phyloP scores from a whole-genome alignment of 2,329 filamentous ascomycete species.

The Parastagonospora nodorum region DNA sequence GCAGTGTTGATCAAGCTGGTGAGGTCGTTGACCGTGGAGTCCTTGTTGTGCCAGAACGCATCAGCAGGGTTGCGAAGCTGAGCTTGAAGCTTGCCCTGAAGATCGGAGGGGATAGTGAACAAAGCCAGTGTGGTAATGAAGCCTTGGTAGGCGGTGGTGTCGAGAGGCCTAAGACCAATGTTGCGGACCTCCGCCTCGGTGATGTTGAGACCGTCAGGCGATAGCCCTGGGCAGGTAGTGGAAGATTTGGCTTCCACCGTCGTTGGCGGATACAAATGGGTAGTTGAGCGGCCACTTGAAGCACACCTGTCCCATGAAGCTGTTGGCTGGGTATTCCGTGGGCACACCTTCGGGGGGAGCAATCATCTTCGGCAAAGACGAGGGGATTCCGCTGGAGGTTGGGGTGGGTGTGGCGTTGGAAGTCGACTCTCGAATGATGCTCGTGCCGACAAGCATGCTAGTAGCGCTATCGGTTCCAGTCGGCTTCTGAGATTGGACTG shows the following conservation, averaged over 20 bases:
- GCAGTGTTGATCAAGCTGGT: constrained; percentile 83
- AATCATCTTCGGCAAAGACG: constrained; percentile 74
- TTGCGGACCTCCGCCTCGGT: constrained; percentile 63
- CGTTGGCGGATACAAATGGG: constrained; percentile 72
- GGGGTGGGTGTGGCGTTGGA: constrained; percentile 51
- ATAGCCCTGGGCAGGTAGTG: constrained; percentile 74
- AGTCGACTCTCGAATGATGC: constrained; percentile 63
- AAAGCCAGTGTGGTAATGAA: constrained; percentile 81
- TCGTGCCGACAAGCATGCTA: constrained; percentile 61
- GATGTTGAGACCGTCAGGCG: constrained; percentile 64
- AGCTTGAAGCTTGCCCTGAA: constrained; percentile 63
- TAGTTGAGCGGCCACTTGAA: constrained; percentile 85
- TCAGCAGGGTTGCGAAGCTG: constrained; percentile 75
- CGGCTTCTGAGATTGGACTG: constrained; percentile 50
- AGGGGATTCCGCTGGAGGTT: constrained; percentile 61
- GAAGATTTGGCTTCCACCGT: constrained; percentile 86
- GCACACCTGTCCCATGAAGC: constrained; percentile 78
- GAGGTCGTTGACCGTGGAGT: constrained; percentile 70
- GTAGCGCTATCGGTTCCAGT: constrained; percentile 55
- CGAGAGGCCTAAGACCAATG: constrained; percentile 74
- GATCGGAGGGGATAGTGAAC: constrained; percentile 53
- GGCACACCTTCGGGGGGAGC: constrained; percentile 67
- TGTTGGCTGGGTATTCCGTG: constrained; percentile 62
- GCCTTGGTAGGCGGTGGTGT: constrained; percentile 69
- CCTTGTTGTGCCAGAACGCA: constrained; percentile 73